Evolutionary conservation across 495 filamentous ascomycete species (phyloP), one percentile per base, ranked within the genome.

Genomic region (Hypomontagnella monticulosa): DNA sequence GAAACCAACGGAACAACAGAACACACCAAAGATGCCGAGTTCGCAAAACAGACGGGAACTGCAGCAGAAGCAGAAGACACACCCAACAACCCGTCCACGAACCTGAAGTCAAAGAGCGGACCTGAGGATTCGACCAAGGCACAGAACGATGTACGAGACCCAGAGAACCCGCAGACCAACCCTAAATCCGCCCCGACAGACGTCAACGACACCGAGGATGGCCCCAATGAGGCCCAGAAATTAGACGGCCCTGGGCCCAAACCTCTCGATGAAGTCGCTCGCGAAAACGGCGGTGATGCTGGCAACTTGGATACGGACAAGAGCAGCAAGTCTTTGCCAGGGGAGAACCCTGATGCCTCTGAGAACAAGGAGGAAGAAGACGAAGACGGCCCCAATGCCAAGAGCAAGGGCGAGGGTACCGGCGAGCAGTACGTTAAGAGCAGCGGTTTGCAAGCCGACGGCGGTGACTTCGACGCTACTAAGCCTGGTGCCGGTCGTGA

Each of bases 401-500:
- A 74, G 48, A 76, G 72, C 63, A 76, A 71, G 19, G 76, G 75
- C 32, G 66, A 80, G 16, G 84, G 80, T 1, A 81, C 85, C 2
- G 84, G 81, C 11, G 73, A 85, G 71, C 64, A 83, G 42, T 88
- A 82, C 54, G 81, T 84, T 41, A 83, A 80, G 48, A 81, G 81
- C 30, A 86, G 81, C 4, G 63, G 66, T n/a, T 64, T 88, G 56
- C 63, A 80, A 57, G 75, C 85, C 65, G 81, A 87, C 58, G 76
- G 87, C 58, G 74, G 85, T 14, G 72, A 89, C 66, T 80, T 90
- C 67, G 88, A 90, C 76, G 74, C 85, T 43, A 75, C 80, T 23
- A 79, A 78, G 19, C 83, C 88, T 0, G 88, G 88, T 6, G 88
- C 88, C 5, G 88, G 87, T 0, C 70, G 72, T 33, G 88, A 91